Conservation (phyloP, 345 rosid species). For the Melastoma malabathricum region DNA sequence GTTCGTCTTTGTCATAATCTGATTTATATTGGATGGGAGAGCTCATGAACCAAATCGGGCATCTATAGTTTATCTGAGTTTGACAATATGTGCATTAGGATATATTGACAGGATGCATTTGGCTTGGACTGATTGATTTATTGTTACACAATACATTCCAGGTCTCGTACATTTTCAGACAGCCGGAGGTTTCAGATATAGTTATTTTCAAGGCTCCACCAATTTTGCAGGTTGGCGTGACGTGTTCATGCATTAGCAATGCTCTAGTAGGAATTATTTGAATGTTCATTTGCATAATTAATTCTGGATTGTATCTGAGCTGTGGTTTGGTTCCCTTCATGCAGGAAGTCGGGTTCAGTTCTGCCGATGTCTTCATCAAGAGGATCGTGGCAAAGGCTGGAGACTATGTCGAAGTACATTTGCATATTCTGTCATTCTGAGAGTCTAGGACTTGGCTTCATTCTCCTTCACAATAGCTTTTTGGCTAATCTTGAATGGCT, state of each 20-base stretch:
- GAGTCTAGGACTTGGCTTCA: background rate
- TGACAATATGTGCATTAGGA: no score
- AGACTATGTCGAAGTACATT: constrained; percentile 71
- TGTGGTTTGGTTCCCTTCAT: constrained; percentile 5
- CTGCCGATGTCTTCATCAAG: constrained; percentile 62
- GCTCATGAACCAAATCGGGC: no score
- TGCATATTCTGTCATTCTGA: background rate
- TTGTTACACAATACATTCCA: constrained; percentile 8
- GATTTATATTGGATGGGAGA: background rate
- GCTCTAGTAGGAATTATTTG: no score
- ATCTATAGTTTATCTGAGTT: no score
- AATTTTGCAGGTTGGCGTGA: constrained; percentile 36
- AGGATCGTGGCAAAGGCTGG: constrained; percentile 85
- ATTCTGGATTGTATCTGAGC: no score
- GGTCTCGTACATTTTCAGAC: constrained; percentile 76
- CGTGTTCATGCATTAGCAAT: background rate
- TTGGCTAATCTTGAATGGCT: no score
- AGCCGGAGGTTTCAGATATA: constrained; percentile 77
- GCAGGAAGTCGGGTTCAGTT: constrained; percentile 52
- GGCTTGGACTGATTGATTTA: background rate
- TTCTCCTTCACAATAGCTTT: background rate
- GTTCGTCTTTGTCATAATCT: background rate
- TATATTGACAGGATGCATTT: no score
- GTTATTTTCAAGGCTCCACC: constrained; percentile 85
- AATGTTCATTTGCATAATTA: no score